Evolutionary conservation across 352 stramenopile species (phyloP).

Genomic region (Blastocystis sp.): DNA sequence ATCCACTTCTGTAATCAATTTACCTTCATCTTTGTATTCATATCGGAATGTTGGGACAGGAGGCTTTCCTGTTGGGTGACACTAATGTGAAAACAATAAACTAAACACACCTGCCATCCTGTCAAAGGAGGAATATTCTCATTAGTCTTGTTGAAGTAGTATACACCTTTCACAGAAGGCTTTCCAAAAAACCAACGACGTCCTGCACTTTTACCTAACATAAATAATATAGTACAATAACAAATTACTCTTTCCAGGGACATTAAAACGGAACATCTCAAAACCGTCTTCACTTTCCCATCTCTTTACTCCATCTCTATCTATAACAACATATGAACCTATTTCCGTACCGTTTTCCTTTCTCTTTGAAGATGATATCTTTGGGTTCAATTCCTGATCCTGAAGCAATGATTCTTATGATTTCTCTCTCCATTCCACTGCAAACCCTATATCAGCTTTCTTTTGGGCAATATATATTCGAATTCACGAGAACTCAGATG

Average conservation of each 20-base stretch:
- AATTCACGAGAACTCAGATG: not conserved
- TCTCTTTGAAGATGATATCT: not conserved
- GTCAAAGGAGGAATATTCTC: constrained; percentile 2
- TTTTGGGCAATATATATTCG: not conserved
- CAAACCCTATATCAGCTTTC: too few relatives aligned
- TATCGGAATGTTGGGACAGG: constrained; percentile 10
- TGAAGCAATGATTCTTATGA: constrained; percentile 1
- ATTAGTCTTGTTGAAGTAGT: not conserved
- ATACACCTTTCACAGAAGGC: not conserved
- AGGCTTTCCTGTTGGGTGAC: constrained; percentile 19
- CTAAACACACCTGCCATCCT: constrained; percentile 3
- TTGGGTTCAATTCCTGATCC: not conserved
- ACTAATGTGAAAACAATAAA: not conserved
- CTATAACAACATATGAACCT: not conserved
- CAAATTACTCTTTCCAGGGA: constrained; percentile 43
- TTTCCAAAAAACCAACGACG: constrained; percentile 37
- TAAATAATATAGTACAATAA: not conserved
- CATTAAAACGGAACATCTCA: constrained; percentile 61
- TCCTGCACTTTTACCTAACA: constrained; percentile 19
- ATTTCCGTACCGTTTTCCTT: constrained; percentile 8
- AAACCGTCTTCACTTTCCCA: constrained; percentile 40
- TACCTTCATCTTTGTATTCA: constrained; percentile 11
- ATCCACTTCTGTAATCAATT: not conserved
- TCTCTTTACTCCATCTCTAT: constrained; percentile 39
- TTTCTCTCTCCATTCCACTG: constrained; percentile 12